Conservation (phyloP, 495 filamentous ascomycete genomes). For the Podospora didyma region DNA sequence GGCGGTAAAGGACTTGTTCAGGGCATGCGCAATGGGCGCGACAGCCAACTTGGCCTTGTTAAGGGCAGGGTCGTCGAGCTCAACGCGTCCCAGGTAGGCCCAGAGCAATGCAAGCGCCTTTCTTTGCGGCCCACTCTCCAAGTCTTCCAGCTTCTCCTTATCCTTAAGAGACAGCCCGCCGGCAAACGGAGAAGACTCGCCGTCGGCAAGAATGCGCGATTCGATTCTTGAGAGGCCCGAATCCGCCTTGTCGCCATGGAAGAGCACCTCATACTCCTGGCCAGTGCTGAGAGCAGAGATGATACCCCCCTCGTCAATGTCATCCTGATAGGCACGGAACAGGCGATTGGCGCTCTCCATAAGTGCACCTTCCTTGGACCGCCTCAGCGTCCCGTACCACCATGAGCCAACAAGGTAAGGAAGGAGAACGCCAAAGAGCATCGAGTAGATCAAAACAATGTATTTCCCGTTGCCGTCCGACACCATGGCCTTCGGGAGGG, state of each 20-base stretch:
- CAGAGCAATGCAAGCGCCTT: conserved; percentile 88
- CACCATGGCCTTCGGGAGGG: conserved; percentile 87
- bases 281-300: conserved; percentile 76
- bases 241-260: conserved; percentile 72
- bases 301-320: conserved; percentile 73
- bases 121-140: conserved; percentile 67
- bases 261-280: conserved; percentile 64
- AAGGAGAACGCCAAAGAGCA: conserved; percentile 79
- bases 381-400: conserved; percentile 95
- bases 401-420: conserved; percentile 93
- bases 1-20: conserved; percentile 80
- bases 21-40: conserved; percentile 75
- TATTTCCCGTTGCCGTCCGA: conserved; percentile 94
- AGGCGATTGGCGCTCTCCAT: conserved; percentile 89
- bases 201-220: conserved; percentile 63
- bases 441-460: conserved; percentile 82
- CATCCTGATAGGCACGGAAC: conserved; percentile 86
- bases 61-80: conserved; percentile 64
- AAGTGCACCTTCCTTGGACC: conserved; percentile 87
- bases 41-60: conserved; percentile 74
- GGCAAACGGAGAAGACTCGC: conserved; percentile 40
- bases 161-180: conserved; percentile 66
- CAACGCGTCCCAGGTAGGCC: conserved; percentile 88
- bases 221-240: conserved; percentile 76
- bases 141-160: conserved; percentile 59